These are phyloP conservation scores for Arctium minus DNA, from an alignment of 129 eudicot genomes.

Conservation along the genomic window DNA sequence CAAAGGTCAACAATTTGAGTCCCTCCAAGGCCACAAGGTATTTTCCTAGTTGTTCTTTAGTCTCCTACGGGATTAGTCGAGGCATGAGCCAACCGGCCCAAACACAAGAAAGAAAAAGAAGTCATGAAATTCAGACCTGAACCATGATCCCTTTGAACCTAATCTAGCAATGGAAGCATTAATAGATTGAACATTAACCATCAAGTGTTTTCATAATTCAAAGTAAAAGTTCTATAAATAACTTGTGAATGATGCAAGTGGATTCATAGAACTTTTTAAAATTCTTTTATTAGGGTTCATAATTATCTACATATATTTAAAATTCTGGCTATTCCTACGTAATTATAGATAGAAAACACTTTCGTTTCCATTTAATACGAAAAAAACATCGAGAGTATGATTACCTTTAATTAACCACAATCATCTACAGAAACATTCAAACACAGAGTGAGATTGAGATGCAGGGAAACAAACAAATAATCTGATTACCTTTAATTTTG, in stretches of 20 bases:
- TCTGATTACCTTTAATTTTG: conserved; percentile 42
- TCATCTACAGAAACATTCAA: neutral
- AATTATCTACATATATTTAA: neutral
- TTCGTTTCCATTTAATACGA: too few relatives aligned
- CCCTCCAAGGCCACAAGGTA: neutral
- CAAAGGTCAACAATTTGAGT: neutral
- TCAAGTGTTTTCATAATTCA: neutral
- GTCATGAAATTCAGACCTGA: neutral
- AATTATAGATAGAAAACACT: too few relatives aligned
- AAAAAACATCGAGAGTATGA: neutral
- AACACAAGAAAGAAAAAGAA: too few relatives aligned
- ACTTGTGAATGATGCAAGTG: too few relatives aligned
- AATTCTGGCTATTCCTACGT: neutral
- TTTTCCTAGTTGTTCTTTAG: too few relatives aligned
- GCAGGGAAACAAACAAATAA: neutral
- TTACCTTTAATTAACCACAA: neutral
- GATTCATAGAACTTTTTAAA: neutral
- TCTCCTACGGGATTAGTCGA: neutral
- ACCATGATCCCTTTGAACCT: neutral
- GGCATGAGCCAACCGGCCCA: neutral
- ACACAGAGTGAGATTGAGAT: neutral
- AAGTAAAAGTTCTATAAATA: neutral
- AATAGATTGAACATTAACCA: neutral
- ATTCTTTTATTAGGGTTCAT: neutral
- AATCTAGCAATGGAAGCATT: neutral